These are phyloP conservation scores for Schizopora paradoxa DNA, from an alignment of 1,284 basidiomycete genomes.

Conservation along the genomic window DNA sequence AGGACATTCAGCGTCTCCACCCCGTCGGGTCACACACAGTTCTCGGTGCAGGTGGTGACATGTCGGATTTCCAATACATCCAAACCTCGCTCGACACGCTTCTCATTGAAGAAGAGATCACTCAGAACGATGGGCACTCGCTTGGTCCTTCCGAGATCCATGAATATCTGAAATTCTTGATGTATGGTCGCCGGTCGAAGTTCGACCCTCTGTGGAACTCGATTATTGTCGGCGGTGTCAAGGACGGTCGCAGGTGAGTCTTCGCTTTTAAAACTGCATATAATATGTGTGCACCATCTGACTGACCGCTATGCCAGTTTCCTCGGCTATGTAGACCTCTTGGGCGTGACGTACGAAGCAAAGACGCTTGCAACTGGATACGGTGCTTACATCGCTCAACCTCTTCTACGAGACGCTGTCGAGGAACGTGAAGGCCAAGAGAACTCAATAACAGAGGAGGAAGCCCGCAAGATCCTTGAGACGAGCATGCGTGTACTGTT, in stretches of 20 bases:
- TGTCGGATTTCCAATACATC: conserved; percentile 97
- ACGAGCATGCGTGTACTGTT: conserved; percentile 92
- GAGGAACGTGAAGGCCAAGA: conserved; percentile 87
- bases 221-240: conserved; percentile 88
- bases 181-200: conserved; percentile 87
- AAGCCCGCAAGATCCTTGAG: conserved; percentile 78
- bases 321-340: conserved; percentile 92
- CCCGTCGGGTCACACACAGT: conserved; percentile 81
- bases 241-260: conserved; percentile 68
- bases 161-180: conserved; percentile 85
- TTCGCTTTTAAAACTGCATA: not conserved
- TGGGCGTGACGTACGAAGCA: conserved; percentile 92
- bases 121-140: conserved; percentile 76
- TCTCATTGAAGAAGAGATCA: conserved; percentile 75
- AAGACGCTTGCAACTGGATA: conserved; percentile 97
- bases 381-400: conserved; percentile 92
- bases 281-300: not conserved
- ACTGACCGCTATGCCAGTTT: conserved; percentile 47
- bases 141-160: conserved; percentile 91
- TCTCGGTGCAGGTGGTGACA: conserved; percentile 92
- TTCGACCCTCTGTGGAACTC: conserved; percentile 97
- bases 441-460: conserved; percentile 68
- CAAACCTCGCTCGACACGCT: conserved; percentile 73
- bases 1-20: conserved; percentile 87
- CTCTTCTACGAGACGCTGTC: conserved; percentile 84